Evolutionary conservation across 768 basidiomycete genomes (phyloP), one percentile per base, ranked within the genome.

Genomic region (Tremella yokohamensis): DNA sequence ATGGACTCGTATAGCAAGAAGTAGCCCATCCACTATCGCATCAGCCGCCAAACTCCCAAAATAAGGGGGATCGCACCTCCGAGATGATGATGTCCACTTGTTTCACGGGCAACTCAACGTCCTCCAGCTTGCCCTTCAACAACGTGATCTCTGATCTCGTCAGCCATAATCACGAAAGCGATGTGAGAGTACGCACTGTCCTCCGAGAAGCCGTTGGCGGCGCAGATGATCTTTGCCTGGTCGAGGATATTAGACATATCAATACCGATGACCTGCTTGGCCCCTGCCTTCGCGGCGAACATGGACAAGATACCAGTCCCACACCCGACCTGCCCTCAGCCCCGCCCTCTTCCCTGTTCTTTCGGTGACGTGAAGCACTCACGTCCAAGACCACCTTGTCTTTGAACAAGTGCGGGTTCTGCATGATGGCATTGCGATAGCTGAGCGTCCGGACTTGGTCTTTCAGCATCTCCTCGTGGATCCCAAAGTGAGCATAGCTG

Each of bases 161-260:
- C 51, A 60, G 51, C 49, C 22, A 20, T n/a, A n/a, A n/a, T n/a
- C n/a, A n/a, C n/a, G n/a, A n/a, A n/a, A n/a, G n/a, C n/a, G n/a
- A n/a, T n/a, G n/a, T n/a, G n/a, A n/a, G n/a, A n/a, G 1, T 18
- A 81, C 90, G 65, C 62, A 97, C 93, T 87, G 75, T 96, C 87
- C 49, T 67, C 49, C 79, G 86, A 85, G 82, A 97, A 97, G 49
- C 93, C 93, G 67, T 99, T 99, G 15, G 89, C 88, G 68, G 91
- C 87, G 65, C 98, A 85, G 63, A 99, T 99, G 79, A 90, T 94
- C 80, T 87, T 84, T 2, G 96, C 96, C 80, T 98, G 94, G 80
- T 98, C 96, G 78, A 98, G 89, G 79, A 99, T 99, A 80, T 99
- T 99, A 57, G 92, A 96, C 96, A 99, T 99, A 80, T 99, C 96